Conservation (phyloP, 2,329 filamentous ascomycete genomes). For the Metarhizium guizhouense region DNA sequence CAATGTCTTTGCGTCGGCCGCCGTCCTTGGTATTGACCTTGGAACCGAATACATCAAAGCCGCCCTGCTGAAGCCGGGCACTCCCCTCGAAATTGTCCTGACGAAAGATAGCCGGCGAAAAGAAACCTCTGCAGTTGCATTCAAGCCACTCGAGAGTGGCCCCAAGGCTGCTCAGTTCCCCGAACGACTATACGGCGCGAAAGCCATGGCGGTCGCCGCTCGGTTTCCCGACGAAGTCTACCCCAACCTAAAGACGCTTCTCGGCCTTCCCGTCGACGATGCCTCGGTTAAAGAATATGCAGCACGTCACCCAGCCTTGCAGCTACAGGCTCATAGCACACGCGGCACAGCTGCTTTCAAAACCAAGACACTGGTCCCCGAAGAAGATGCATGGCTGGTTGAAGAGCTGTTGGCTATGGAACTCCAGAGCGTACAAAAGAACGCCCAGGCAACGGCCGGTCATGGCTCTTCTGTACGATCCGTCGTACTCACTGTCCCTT, state of each 20-base stretch:
- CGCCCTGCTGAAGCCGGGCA: constrained; percentile 88
- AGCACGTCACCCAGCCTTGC: constrained; percentile 67
- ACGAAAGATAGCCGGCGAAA: constrained; percentile 98
- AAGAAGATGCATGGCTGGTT: constrained; percentile 63
- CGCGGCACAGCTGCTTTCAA: constrained; percentile 73
- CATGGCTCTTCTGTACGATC: constrained; percentile 67
- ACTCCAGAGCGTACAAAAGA: constrained; percentile 80
- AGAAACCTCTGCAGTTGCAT: constrained; percentile 82
- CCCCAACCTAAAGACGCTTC: constrained; percentile 81
- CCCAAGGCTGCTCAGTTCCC: constrained; percentile 62
- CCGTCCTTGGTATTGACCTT: constrained; percentile 85
- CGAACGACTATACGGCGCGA: constrained; percentile 84
- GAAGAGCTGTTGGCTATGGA: constrained; percentile 97
- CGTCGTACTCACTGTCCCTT: constrained; percentile 78
- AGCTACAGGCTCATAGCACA: constrained; percentile 49
- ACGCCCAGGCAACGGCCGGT: constrained; percentile 76
- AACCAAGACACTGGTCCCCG: constrained; percentile 56
- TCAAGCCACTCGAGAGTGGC: constrained; percentile 71
- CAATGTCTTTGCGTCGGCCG: constrained; percentile 48
- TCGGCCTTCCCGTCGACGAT: constrained; percentile 62
- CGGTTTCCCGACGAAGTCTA: constrained; percentile 92
- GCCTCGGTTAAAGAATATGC: constrained; percentile 61
- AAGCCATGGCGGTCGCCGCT: constrained; percentile 78
- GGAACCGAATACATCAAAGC: constrained; percentile 98
- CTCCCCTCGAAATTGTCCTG: constrained; percentile 93